phyloP scores from a whole-genome alignment of 129 eudicot species.

The Silybum marianum region DNA sequence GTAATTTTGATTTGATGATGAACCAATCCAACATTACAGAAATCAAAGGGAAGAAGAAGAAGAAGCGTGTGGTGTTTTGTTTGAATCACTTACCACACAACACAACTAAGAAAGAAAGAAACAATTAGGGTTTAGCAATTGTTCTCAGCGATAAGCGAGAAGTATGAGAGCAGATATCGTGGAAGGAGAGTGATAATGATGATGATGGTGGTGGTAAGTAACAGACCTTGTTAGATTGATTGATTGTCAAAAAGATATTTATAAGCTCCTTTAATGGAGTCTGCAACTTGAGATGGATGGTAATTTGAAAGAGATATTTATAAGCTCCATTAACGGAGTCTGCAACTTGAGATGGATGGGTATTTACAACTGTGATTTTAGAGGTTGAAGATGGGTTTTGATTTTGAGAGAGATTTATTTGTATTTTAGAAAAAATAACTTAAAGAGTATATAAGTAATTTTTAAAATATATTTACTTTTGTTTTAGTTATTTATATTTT shows the following conservation, averaged over 20 bases:
- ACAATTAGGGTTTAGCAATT: constrained; percentile 36
- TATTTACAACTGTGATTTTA: no score
- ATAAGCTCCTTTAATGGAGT: no score
- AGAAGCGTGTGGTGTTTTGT: constrained; percentile 21
- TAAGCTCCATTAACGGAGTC: no score
- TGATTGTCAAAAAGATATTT: constrained; percentile 37
- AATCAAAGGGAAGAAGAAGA: background rate
- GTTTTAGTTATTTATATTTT: no score
- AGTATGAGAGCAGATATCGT: constrained; percentile 21
- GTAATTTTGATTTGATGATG: background rate
- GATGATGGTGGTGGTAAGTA: background rate
- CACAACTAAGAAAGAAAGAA: constrained; percentile 14
- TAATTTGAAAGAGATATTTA: no score
- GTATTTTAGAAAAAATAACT: no score
- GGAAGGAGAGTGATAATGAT: background rate
- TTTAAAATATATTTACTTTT: no score
- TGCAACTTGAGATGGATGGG: no score
- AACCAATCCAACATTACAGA: constrained; percentile 29
- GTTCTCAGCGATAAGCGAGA: constrained; percentile 20
- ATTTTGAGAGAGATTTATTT: no score
- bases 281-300: no score
- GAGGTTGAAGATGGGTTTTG: no score
- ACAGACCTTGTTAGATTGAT: constrained; percentile 18
- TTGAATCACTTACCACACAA: constrained; percentile 32
- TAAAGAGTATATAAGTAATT: no score